These are phyloP conservation scores for Cicer yamashitae DNA, from an alignment of 306 rosid genomes.

Conservation along the genomic window DNA sequence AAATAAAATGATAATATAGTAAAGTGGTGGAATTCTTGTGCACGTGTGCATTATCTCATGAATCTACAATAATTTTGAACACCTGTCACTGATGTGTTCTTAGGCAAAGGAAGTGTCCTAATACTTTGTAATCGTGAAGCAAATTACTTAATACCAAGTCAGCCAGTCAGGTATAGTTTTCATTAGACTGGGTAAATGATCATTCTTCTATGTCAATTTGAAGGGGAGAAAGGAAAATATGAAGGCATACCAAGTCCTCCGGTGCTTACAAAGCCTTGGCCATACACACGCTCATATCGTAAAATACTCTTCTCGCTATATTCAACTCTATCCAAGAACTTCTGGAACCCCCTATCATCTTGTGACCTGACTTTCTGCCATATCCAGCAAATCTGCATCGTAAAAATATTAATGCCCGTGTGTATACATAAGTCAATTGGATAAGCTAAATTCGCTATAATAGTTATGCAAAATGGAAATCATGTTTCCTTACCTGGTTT, in stretches of 20 bases:
- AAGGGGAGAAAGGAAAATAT: conserved; percentile 20
- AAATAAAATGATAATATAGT: neutral
- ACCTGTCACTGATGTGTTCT: neutral
- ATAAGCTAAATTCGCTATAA: conserved; percentile 20
- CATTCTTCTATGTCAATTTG: conserved; percentile 25
- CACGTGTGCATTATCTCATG: conserved; percentile 7
- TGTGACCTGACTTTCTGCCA: conserved; percentile 66
- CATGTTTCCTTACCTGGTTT: conserved; percentile 70
- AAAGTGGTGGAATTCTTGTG: neutral
- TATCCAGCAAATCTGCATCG: conserved; percentile 86
- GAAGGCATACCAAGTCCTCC: conserved; percentile 70
- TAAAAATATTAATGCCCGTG: conserved; percentile 35
- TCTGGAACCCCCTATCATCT: conserved; percentile 67
- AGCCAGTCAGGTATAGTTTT: conserved; percentile 27
- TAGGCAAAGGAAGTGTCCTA: neutral
- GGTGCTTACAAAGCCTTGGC: conserved; percentile 72
- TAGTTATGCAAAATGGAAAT: conserved; percentile 3
- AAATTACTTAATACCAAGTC: conserved; percentile 25
- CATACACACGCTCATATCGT: conserved; percentile 66
- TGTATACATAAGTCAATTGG: conserved; percentile 35
- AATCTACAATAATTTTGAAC: conserved; percentile 7
- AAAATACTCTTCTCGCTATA: conserved; percentile 60
- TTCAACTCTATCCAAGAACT: conserved; percentile 64
- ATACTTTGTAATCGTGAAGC: conserved; percentile 2
- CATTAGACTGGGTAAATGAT: conserved; percentile 12